Base-by-base conservation (phyloP, 2,329 filamentous ascomycete species). In the Aphanoascus verrucosus region DNA sequence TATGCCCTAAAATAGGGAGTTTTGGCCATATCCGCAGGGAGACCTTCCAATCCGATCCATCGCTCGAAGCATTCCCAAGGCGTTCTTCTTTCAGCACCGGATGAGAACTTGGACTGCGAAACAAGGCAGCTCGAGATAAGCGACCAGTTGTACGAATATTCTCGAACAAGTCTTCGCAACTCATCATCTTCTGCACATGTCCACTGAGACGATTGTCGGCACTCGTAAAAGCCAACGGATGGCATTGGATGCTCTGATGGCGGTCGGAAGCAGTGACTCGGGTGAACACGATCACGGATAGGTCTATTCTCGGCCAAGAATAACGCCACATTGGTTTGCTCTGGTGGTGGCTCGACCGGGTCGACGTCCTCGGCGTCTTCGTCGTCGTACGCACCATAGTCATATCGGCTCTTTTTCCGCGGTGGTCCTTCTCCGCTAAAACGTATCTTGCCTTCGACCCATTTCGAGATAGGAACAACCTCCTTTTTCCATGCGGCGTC, bases 1-100 rank as follows among this genome's bases (percentile, higher is more conserved):
- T 84, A 85, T 9, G 80, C 81, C 63, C 89, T 88, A 76, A 97
- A 98, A 67, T 97, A 98, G 43, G 90, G 85, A 0, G 88, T 95
- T 72, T 95, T 95, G 15, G 86, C 84, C 85, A 97, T 94, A 59
- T 98, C 93, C 9, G 85, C 81, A 3, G 93, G 91, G 37, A 96
- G 75, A 1, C 90, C 89, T 70, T 97, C 93, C 11, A 97, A 74
- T 60, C 86, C 84, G 52, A 96, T 86, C 91, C 91, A 98, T 42
- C 93, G 81, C 69, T 98, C 93, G 62, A 98, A 98, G 66, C 93
- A 98, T 71, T 98, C 93, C 93, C 93, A 98, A 0, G 91, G 89
- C 2, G 91, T 97, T 46, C 93, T 81, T 57, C 93, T 80, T 66
- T 97, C 91, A 9, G 88, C 83, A 1, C 88, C 88, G 17, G 90